Evolutionary conservation across 345 rosid species (phyloP).

Genomic region (Punica granatum): DNA sequence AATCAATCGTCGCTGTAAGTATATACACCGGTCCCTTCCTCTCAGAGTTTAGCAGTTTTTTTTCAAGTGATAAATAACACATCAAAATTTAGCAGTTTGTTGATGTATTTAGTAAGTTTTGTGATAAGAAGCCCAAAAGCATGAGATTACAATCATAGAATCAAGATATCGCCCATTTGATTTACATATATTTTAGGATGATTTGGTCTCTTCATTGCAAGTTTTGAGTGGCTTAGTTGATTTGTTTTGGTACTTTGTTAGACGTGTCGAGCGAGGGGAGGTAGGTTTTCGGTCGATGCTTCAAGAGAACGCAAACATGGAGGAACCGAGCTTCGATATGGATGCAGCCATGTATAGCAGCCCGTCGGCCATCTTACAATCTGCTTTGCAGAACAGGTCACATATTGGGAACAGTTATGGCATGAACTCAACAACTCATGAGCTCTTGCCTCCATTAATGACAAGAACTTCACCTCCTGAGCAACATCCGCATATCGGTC

Average conservation of each 20-base stretch:
- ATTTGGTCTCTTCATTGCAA: no score
- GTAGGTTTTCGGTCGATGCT: neutral
- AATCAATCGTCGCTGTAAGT: neutral
- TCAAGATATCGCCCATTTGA: no score
- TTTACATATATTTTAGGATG: neutral
- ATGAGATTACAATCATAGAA: no score
- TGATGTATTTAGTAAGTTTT: no score
- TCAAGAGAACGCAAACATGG: neutral
- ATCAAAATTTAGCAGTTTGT: no score
- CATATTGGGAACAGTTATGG: conserved; percentile 5
- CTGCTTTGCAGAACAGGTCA: neutral
- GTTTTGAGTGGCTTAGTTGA: no score
- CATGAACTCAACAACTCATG: conserved; percentile 6
- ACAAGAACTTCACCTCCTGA: neutral
- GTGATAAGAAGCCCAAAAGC: no score
- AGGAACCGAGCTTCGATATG: conserved; percentile 5
- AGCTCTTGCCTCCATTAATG: conserved; percentile 6
- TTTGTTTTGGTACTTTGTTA: neutral
- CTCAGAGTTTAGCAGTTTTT: neutral
- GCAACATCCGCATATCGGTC: neutral
- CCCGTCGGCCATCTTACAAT: conserved; percentile 2
- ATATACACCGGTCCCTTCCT: neutral
- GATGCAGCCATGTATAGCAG: conserved; percentile 8
- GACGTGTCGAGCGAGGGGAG: neutral
- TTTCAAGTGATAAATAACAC: no score